A percentile compares a stretch with the other conserved stretches of the same genome.
phyloP scores from a whole-genome alignment of 805 yeast genomes.

The Hanseniaspora valbyensis region DNA sequence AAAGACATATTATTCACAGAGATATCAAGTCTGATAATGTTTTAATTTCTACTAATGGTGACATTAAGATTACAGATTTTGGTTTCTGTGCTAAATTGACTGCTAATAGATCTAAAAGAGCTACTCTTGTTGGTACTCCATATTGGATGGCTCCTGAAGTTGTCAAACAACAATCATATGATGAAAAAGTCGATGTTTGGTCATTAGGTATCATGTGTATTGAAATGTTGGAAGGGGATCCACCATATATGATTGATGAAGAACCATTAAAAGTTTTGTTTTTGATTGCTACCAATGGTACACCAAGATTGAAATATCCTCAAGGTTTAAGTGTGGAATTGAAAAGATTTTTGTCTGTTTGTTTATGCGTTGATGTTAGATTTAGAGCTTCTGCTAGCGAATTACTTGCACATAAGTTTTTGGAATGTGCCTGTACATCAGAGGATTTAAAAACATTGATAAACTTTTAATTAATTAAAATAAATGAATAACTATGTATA shows the following conservation, averaged over 20 bases:
- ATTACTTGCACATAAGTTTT: conserved; percentile 63
- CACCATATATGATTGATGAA: conserved; percentile 84
- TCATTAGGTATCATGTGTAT: conserved; percentile 95
- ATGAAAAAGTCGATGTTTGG: conserved; percentile 97
- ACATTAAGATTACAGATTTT: conserved; percentile 90
- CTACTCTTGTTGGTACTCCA: conserved; percentile 99
- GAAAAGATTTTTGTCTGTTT: conserved; percentile 76
- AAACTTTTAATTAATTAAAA: conserved; percentile 25
- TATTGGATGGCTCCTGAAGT: conserved; percentile 99
- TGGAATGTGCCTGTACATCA: conserved; percentile 51
- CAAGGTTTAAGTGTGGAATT: conserved; percentile 68
- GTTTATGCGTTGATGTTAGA: conserved; percentile 88
- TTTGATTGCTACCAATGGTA: conserved; percentile 91
- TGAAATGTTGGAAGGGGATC: conserved; percentile 98
- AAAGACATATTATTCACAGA: conserved; percentile 86
- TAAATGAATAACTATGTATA: conserved; percentile 8
- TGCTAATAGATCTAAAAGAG: conserved; percentile 74
- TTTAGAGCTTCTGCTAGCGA: conserved; percentile 87
- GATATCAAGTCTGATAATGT: conserved; percentile 97
- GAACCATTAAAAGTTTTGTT: conserved; percentile 90
- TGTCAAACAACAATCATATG: conserved; percentile 88
- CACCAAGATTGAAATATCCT: conserved; percentile 87
- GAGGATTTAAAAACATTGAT: conserved; percentile 49
- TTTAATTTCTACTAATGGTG: conserved; percentile 65
- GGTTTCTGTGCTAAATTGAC: conserved; percentile 93